Base-by-base conservation (phyloP, 2,329 filamentous ascomycete genomes). In the Hirsutella rhossiliensis region DNA sequence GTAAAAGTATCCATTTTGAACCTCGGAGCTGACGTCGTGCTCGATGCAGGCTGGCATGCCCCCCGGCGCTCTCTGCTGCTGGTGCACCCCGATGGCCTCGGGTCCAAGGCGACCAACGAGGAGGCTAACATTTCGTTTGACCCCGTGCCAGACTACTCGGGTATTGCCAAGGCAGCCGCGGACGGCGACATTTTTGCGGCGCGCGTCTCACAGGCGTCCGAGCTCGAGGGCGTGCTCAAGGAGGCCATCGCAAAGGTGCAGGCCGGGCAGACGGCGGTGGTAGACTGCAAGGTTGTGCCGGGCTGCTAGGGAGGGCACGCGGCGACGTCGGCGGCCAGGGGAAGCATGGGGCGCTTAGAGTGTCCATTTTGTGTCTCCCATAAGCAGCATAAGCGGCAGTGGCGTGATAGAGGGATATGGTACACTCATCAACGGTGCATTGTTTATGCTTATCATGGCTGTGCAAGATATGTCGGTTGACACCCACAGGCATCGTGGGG, bases 101-200 rank as follows among this genome's bases (percentile, higher is more conserved):
- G 70, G 1, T 70, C 75, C 23, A 64, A 59, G 51, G 72, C 73
- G 1, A 71, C 65, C n/a, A 78, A 78, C 55, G 74, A 77, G 45
- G 77, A 80, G 55, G 71, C 79, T 50, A 79, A 78, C 53, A 78
- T 80, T 49, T 75, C 72, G 1, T 78, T 80, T 48, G 64, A 68
- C 23, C 77, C 77, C 0, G 63, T 66, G 5, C 77, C 76, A 0
- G 73, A 80, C 55, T 80, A 76, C 52, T 58, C 73, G 0, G 76
- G 74, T 32, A 78, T 80, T 41, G 77, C 76, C 18, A 76, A 76
- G 61, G 76, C 76, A 1, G 75, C 76, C 0, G 71, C 72, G 0
- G 72, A 70, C 1, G 75, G 75, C 7, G 65, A 75, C 18, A 58
- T 78, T 8, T 69, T 69, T 45, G 64, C 74, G 0, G 71, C 68